These are phyloP conservation scores for Aureobasidium vineae DNA, from an alignment of 2,329 filamentous ascomycete genomes.

Conservation along the genomic window DNA sequence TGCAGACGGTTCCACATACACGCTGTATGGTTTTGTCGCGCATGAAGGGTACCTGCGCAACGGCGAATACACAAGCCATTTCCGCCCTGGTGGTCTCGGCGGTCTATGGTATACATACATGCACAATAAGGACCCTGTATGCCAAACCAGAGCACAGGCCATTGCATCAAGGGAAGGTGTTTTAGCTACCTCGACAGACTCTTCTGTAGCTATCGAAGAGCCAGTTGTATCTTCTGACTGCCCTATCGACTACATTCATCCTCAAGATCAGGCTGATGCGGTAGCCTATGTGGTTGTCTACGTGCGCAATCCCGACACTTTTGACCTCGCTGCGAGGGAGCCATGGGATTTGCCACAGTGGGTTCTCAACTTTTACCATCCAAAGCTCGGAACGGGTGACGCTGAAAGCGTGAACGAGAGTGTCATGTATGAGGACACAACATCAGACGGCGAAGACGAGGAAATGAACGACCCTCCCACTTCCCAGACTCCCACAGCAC, in stretches of 20 bases:
- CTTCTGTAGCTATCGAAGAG: constrained; percentile 1
- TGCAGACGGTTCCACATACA: constrained; percentile 48
- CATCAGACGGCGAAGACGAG: constrained; percentile 32
- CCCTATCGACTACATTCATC: not conserved
- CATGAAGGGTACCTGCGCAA: constrained; percentile 60
- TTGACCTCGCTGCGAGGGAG: constrained; percentile 38
- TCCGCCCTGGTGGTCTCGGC: constrained; percentile 57
- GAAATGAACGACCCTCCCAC: constrained; percentile 35
- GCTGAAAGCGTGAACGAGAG: not conserved
- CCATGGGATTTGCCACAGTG: constrained; percentile 48
- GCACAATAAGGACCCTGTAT: constrained; percentile 31
- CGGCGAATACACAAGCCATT: constrained; percentile 58
- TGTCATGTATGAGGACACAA: not conserved
- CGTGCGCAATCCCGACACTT: constrained; percentile 47
- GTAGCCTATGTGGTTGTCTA: constrained; percentile 58
- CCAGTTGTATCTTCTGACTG: constrained; percentile 1
- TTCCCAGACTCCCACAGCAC: not conserved
- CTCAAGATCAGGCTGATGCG: constrained; percentile 40
- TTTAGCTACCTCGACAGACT: not conserved
- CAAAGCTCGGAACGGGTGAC: not conserved
- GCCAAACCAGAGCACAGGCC: constrained; percentile 57
- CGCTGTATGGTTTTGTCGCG: constrained; percentile 59
- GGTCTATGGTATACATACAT: constrained; percentile 61
- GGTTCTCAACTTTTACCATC: constrained; percentile 37
- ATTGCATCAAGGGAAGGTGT: constrained; percentile 27